Conservation (phyloP, 2,329 filamentous ascomycete genomes). For the Arthrobotrys iridis region DNA sequence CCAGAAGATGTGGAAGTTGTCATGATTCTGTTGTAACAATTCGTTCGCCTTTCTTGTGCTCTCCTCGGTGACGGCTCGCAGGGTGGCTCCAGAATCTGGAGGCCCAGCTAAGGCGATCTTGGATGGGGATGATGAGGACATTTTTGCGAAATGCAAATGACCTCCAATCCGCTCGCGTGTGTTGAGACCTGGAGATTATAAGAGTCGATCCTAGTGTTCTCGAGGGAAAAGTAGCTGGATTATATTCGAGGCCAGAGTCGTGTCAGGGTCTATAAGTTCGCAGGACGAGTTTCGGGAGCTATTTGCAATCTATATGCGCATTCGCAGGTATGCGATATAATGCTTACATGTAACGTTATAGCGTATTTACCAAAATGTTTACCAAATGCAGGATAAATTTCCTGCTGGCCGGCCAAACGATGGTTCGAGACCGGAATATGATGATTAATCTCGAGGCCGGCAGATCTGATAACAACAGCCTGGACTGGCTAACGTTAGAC, state of each 20-base stretch:
- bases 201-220: too few species aligned
- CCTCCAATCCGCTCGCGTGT: too few species aligned
- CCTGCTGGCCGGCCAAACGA: too few species aligned
- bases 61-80: constrained; percentile 63
- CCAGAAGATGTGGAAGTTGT: constrained; percentile 79
- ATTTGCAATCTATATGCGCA: too few species aligned
- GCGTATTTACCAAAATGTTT: neutral
- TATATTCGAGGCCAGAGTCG: too few species aligned
- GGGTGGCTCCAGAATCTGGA: constrained; percentile 12
- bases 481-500: neutral
- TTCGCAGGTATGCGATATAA: too few species aligned
- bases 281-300: too few species aligned
- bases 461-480: neutral
- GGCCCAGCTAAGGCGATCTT: constrained; percentile 22
- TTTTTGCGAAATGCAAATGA: neutral
- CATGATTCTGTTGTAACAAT: constrained; percentile 79
- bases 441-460: neutral
- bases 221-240: too few species aligned
- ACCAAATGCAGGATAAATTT: neutral
- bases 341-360: too few species aligned
- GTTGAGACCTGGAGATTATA: too few species aligned
- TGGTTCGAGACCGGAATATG: neutral
- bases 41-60: constrained; percentile 72
- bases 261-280: too few species aligned
- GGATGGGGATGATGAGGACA: neutral